A percentile compares a stretch with the other conserved stretches of the same genome.
Evolutionary conservation across 164 flowering plant species (phyloP).

Genomic region (Sedum album): DNA sequence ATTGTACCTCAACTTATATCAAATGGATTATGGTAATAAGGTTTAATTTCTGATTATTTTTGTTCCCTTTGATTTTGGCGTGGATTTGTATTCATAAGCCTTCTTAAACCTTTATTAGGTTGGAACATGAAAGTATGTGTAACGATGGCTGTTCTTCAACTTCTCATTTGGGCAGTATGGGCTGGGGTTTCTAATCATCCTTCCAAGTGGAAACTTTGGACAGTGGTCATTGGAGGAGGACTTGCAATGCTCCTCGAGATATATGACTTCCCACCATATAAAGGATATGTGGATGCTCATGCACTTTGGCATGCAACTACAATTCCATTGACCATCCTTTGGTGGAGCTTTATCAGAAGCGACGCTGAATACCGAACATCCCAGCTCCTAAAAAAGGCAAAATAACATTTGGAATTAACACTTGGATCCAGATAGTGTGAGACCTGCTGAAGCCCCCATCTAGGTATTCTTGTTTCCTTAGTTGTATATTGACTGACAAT

Average conservation of each 20-base stretch:
- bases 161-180: slow-evolving; percentile 75
- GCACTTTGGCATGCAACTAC: slow-evolving; percentile 70
- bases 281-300: slow-evolving; percentile 71
- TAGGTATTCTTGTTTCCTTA: slow-evolving; percentile 2
- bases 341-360: no score
- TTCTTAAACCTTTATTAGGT: slow-evolving; percentile 33
- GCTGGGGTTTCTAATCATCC: slow-evolving; percentile 53
- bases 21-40: slow-evolving; percentile 64
- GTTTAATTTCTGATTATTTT: neutral
- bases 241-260: slow-evolving; percentile 57
- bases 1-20: slow-evolving; percentile 68
- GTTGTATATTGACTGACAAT: neutral
- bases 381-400: no score
- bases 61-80: neutral
- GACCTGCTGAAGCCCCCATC: neutral
- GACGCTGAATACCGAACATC: no score
- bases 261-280: slow-evolving; percentile 77
- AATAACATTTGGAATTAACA: neutral
- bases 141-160: slow-evolving; percentile 58
- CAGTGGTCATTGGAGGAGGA: slow-evolving; percentile 51
- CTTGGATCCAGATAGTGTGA: neutral
- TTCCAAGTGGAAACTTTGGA: slow-evolving; percentile 87
- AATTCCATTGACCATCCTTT: slow-evolving; percentile 61
- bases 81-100: neutral
- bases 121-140: no score